Percentiles rank a stretch among this genome's conserved stretches.
Evolutionary conservation across 2,329 filamentous ascomycete genomes (phyloP).

Genomic region (Scedosporium apiospermum): DNA sequence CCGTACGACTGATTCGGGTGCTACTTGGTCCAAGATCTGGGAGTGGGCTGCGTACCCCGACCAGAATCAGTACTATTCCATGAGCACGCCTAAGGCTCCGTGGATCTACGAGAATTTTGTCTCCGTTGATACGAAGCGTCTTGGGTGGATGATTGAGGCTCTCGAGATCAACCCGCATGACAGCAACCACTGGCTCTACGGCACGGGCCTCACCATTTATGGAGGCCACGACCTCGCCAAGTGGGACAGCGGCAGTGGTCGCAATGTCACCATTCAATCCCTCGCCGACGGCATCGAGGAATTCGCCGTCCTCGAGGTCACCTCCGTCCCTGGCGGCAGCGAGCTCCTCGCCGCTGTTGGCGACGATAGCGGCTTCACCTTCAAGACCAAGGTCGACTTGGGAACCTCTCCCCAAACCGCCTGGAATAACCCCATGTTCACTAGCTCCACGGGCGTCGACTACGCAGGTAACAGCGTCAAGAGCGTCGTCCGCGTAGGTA

Average conservation of each 20-base stretch:
- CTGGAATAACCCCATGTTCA: slow-evolving; percentile 38
- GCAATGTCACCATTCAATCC: slow-evolving; percentile 38
- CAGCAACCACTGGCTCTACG: slow-evolving; percentile 51
- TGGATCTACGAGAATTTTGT: slow-evolving; percentile 44
- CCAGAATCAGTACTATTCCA: slow-evolving; percentile 34
- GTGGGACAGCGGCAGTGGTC: slow-evolving; percentile 33
- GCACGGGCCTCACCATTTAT: slow-evolving; percentile 46
- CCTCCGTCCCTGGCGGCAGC: slow-evolving; percentile 37
- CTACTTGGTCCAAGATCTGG: slow-evolving; percentile 45
- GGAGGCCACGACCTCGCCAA: slow-evolving; percentile 45
- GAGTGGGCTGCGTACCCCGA: slow-evolving; percentile 36
- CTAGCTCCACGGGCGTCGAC: slow-evolving; percentile 35
- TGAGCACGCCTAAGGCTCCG: slow-evolving; percentile 37
- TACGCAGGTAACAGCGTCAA: slow-evolving; percentile 35
- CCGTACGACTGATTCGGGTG: slow-evolving; percentile 43
- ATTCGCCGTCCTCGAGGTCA: slow-evolving; percentile 37
- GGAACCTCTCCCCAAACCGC: slow-evolving; percentile 30
- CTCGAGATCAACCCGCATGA: slow-evolving; percentile 49
- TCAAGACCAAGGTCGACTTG: slow-evolving; percentile 25
- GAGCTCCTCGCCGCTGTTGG: slow-evolving; percentile 41
- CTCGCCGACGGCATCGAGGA: slow-evolving; percentile 47
- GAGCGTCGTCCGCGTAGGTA: slow-evolving; percentile 41
- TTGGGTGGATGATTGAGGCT: slow-evolving; percentile 54
- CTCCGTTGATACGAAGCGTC: slow-evolving; percentile 34
- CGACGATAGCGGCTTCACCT: slow-evolving; percentile 44